A percentile compares a stretch with the other conserved stretches of the same genome.
Evolutionary conservation across 176 grass and related monocot species (phyloP).

Genomic region (Tillandsia fasciculata): DNA sequence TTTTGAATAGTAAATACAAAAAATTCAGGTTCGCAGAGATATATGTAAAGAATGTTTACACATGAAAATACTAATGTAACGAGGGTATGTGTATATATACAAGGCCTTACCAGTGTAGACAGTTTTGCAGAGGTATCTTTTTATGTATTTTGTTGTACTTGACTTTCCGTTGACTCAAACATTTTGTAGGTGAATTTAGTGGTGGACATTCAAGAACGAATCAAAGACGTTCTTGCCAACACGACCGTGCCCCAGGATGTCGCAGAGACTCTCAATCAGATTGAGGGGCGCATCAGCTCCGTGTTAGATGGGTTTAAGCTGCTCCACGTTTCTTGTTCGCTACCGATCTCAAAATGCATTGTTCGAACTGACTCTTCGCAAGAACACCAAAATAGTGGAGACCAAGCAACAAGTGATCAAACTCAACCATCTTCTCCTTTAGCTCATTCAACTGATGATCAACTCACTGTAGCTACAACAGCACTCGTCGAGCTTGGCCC

Average conservation of each 20-base stretch:
- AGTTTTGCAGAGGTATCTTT: not conserved
- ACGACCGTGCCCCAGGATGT: not conserved
- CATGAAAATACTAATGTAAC: no score
- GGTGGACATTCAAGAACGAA: slow-evolving; percentile 3
- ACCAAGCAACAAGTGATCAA: not conserved
- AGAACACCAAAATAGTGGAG: not conserved
- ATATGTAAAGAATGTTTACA: no score
- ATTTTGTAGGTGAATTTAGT: slow-evolving; percentile 9
- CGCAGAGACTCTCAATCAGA: not conserved
- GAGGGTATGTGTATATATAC: no score
- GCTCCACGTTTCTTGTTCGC: not conserved
- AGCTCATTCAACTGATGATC: not conserved
- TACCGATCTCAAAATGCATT: not conserved
- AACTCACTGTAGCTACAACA: slow-evolving; percentile 2
- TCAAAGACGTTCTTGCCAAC: not conserved
- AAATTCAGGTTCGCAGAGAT: no score
- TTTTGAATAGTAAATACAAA: no score
- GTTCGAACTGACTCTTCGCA: not conserved
- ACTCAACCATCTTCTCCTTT: not conserved
- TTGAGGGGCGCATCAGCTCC: not conserved
- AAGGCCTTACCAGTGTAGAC: no score
- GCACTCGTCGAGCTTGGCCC: not conserved
- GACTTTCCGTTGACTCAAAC: no score
- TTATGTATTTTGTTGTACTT: not conserved
- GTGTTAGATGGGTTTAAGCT: slow-evolving; percentile 2